Base-by-base conservation (phyloP, 2,329 filamentous ascomycete genomes). In the Paecilomyces variotii region DNA sequence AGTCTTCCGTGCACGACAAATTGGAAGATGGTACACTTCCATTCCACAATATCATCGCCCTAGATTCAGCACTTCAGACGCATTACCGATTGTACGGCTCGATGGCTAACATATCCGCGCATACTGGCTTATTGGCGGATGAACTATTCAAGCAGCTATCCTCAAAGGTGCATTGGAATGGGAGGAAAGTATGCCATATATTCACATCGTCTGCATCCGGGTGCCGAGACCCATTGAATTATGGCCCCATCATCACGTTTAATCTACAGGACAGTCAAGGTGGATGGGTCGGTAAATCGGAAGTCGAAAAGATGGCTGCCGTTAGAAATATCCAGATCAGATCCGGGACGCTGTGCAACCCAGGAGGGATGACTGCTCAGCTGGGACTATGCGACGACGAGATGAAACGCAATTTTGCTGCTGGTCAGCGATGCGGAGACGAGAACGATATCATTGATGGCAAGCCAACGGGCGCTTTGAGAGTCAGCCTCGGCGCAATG, bases 11-110 rank as follows among this genome's bases (percentile, higher is more conserved):
- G 2, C 93, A 97, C 68, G 89, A 92, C 60, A 83, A 85, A 35
- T 79, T 97, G 2, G 93, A 99, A 72, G 93, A 99, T 70, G 94
- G 93, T 1, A 97, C 93, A 0, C 72, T 97, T 3, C 91, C 93
- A 0, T 87, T 97, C 57, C 94, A 97, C 72, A 96, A 77, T 69
- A 97, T 99, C 63, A 79, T 96, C 57, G 93, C 92, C 1, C 77
- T 96, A 6, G 87, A 88, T 63, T 79, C 84, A 12, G 93, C 92
- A 0, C 79, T 97, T 64, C 78, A 84, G 27, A 80, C 85, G 0
- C 90, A 97, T 67, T 63, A 74, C 53, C 79, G 79, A 24, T 75
- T 97, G 0, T 97, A 89, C 68, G 84, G 84, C 2, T 85, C 85
- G 0, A 90, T 96, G 82, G 74, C 79, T 0, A 78, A 79, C 27